Percentiles rank a stretch among this genome's conserved stretches.
Evolutionary conservation across 2,329 filamentous ascomycete genomes (phyloP).

Genomic region (Monosporascus sp.): DNA sequence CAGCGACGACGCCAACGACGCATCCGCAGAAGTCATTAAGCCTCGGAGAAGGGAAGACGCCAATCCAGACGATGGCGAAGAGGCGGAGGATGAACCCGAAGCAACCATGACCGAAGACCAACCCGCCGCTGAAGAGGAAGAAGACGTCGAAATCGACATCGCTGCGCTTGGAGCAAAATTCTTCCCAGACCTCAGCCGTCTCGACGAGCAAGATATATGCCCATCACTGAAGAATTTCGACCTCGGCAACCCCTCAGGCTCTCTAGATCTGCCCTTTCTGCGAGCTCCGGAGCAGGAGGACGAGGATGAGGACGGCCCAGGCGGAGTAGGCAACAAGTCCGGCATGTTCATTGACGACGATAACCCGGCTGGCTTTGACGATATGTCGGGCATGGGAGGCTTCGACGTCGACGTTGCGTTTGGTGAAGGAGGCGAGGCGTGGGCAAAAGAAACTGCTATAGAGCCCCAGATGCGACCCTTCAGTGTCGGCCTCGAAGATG

Average conservation of each 20-base stretch:
- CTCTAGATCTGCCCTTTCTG: constrained; percentile 85
- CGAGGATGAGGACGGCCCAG: constrained; percentile 48
- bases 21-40: constrained; percentile 35
- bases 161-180: constrained; percentile 69
- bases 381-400: constrained; percentile 66
- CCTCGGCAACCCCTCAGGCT: constrained; percentile 77
- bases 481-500: constrained; percentile 53
- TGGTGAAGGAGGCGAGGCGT: constrained; percentile 91
- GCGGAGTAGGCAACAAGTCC: constrained; percentile 60
- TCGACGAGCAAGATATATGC: constrained; percentile 88
- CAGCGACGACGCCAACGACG: constrained; percentile 73
- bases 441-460: constrained; percentile 84
- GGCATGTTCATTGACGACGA: constrained; percentile 85
- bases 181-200: constrained; percentile 70
- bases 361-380: constrained; percentile 75
- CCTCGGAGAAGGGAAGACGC: constrained; percentile 30
- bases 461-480: constrained; percentile 83
- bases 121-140: constrained; percentile 41
- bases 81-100: constrained; percentile 32
- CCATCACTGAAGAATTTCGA: constrained; percentile 93
- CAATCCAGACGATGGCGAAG: constrained; percentile 32
- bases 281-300: constrained; percentile 80
- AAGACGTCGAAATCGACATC: constrained; percentile 76
- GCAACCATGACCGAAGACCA: constrained; percentile 34
- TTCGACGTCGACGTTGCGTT: constrained; percentile 80